Conservation (phyloP, 768 basidiomycete genomes). For the Clavaria fumosa region DNA sequence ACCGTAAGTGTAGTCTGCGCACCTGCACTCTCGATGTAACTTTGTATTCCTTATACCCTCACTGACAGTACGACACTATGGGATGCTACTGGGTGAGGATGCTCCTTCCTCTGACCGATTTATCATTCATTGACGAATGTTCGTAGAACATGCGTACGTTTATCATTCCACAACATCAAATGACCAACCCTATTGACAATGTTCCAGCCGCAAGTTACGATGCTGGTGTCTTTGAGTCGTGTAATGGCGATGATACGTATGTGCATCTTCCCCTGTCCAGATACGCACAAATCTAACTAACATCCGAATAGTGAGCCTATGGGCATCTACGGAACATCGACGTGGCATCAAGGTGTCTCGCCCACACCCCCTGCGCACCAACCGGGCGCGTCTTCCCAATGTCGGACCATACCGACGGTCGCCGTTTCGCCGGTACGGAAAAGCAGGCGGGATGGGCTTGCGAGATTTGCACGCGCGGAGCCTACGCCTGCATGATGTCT, state of each 20-base stretch:
- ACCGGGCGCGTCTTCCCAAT: background rate
- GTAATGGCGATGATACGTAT: slow-evolving; percentile 41
- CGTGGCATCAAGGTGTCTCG: slow-evolving; percentile 47
- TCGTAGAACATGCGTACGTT: slow-evolving; percentile 34
- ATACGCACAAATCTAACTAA: slow-evolving; percentile 6
- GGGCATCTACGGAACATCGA: slow-evolving; percentile 61
- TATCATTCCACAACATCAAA: background rate
- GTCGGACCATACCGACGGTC: background rate
- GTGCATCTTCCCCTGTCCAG: background rate
- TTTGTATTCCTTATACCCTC: background rate
- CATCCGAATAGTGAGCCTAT: slow-evolving; percentile 31
- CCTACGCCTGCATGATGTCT: background rate
- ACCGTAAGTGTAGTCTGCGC: slow-evolving; percentile 24
- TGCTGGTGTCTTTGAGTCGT: slow-evolving; percentile 47
- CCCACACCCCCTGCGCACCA: slow-evolving; percentile 1
- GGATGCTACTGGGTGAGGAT: slow-evolving; percentile 35
- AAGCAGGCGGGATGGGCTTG: background rate
- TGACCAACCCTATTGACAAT: background rate
- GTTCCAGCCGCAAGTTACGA: slow-evolving; percentile 37
- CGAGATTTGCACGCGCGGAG: background rate
- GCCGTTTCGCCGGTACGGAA: background rate
- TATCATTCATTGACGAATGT: slow-evolving; percentile 22
- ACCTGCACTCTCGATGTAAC: background rate
- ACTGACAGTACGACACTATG: slow-evolving; percentile 41
- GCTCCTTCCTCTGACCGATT: background rate